Percentiles rank a stretch among this genome's conserved stretches.
Evolutionary conservation across 441 rosid species (phyloP).

Genomic region (Pelargonium fulgidum): DNA sequence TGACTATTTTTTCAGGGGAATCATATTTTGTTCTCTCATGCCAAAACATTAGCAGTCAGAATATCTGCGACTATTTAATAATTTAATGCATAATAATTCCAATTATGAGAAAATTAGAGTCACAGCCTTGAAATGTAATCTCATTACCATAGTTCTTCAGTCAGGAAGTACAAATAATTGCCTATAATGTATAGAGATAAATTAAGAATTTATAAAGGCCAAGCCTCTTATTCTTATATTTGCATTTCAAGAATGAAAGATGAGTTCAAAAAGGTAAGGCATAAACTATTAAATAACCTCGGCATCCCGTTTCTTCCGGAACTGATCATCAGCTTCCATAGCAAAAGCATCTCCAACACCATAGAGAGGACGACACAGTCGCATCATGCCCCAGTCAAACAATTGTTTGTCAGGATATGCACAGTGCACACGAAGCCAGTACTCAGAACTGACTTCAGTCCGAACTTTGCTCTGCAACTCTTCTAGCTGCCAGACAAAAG

Average conservation of each 20-base stretch:
- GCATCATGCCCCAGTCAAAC: slow-evolving; percentile 95
- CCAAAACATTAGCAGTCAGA: not conserved
- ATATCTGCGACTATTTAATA: not conserved
- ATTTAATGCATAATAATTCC: not conserved
- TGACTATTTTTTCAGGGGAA: not conserved
- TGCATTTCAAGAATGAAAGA: not conserved
- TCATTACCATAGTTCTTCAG: not conserved
- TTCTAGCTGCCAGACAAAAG: slow-evolving; percentile 50
- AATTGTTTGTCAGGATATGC: slow-evolving; percentile 61
- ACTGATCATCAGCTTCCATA: slow-evolving; percentile 77
- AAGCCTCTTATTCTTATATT: not conserved
- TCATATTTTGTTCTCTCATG: not conserved
- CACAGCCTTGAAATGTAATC: not conserved
- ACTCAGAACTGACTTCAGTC: slow-evolving; percentile 74
- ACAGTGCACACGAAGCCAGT: slow-evolving; percentile 74
- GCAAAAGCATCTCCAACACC: slow-evolving; percentile 95
- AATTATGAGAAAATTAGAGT: slow-evolving; percentile 1
- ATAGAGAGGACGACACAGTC: slow-evolving; percentile 65
- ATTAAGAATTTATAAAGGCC: not conserved
- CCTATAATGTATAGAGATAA: not conserved
- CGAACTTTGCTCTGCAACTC: slow-evolving; percentile 80
- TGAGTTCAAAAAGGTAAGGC: slow-evolving; percentile 7
- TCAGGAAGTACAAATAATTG: not conserved
- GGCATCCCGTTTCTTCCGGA: slow-evolving; percentile 87
- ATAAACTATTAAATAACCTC: slow-evolving; percentile 47